These are phyloP conservation scores for Carex pumila DNA, from an alignment of 176 grass and related monocot genomes.

Conservation along the genomic window DNA sequence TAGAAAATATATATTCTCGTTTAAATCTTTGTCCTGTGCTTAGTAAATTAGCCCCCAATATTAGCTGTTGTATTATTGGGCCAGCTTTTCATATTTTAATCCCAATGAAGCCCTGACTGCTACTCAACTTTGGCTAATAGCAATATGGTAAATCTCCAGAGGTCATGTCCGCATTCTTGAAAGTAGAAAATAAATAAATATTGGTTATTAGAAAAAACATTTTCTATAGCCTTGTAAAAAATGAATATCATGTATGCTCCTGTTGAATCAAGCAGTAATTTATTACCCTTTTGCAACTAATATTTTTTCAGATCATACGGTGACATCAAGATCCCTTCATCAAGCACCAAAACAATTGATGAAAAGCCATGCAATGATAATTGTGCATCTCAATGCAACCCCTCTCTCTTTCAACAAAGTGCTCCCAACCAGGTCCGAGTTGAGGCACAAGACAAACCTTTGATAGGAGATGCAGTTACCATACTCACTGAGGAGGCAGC, in stretches of 20 bases:
- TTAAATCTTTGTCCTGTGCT: not conserved
- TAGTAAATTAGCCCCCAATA: not conserved
- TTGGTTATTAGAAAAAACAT: not conserved
- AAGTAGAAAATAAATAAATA: not conserved
- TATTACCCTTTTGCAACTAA: slow-evolving; percentile 15
- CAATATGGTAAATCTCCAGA: not conserved
- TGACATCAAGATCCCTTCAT: slow-evolving; percentile 37
- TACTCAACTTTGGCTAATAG: not conserved
- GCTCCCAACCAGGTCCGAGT: not conserved
- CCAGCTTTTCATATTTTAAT: not conserved
- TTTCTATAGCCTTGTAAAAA: not conserved
- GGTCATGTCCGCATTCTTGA: not conserved
- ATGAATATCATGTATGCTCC: not conserved
- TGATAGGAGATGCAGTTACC: not conserved
- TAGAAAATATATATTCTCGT: not conserved
- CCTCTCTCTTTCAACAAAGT: not conserved
- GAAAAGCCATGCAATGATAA: slow-evolving; percentile 22
- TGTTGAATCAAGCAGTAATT: not conserved
- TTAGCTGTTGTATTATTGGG: not conserved
- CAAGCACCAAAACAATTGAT: slow-evolving; percentile 26
- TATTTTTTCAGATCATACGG: slow-evolving; percentile 53
- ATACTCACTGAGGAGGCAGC: not conserved
- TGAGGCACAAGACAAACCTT: not conserved
- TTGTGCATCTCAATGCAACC: not conserved
- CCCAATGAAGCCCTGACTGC: not conserved